Base-by-base conservation (phyloP, 139 green algal species). In the Chlamydomonas schloesseri region DNA sequence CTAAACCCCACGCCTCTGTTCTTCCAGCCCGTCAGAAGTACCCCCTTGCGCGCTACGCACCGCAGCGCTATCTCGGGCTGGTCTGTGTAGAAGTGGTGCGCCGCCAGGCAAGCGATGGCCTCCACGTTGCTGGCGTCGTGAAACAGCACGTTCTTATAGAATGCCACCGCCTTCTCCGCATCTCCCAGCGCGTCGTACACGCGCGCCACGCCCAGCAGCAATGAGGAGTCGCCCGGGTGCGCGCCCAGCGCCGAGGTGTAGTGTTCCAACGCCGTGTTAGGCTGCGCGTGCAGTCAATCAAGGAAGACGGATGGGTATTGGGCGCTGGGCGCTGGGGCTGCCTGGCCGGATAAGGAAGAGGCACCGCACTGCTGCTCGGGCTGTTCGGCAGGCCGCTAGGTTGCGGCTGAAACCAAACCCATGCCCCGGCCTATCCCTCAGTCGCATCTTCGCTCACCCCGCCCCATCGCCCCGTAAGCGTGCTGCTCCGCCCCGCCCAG, bases 11-110 rank as follows among this genome's bases (percentile, higher is more conserved):
- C 5, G 5, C 42, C 42, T 50, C 42, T 13, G 5, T 8, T 50
- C 42, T 50, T 8, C 42, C 42, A 50, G 5, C 42, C 42, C 42
- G 42, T 50, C 42, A 5, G 42, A 50, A 5, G n/a, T n/a, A n/a
- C 20, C 57, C 29, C 31, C 21, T 29, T 5, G 5, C 62, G 23
- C 0, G 88, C 33, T 26, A 31, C 82, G 0, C 65, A 95, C 65
- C 93, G 85, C 42, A 98, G 93, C 36, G 94, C 94, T 20, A 97
- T 91, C 89, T 98, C 94, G 50, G 95, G 95, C 90, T 98, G 94
- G 90, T 97, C 95, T 24, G 89, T 95, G 91, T 98, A 97, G 79
- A 97, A 98, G 86, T 96, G 91, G 76, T 95, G 86, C n/a, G 88
- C 85, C 15, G 89, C 94, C 64, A 97, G 86, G 84, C 94, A 98